Evolutionary conservation across 1,284 basidiomycete species (phyloP).

Genomic region (Tetrapyrgos nigripes): DNA sequence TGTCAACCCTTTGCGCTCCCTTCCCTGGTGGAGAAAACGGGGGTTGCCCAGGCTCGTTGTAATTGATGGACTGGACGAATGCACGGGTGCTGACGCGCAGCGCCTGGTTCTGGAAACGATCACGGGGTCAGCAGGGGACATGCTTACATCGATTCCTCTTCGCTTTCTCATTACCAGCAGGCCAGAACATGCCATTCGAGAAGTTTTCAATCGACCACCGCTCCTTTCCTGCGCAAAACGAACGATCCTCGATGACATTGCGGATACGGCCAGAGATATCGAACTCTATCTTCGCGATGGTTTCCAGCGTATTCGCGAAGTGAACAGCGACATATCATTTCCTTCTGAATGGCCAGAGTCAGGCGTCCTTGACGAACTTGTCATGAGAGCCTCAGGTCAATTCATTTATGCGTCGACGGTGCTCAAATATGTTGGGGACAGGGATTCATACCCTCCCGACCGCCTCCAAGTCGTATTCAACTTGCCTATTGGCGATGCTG

Average conservation of each 20-base stretch:
- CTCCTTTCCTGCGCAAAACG: background rate
- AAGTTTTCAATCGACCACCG: conserved; percentile 13
- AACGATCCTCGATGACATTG: background rate
- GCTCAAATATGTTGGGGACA: conserved; percentile 29
- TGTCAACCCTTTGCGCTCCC: background rate
- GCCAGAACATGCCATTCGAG: conserved; percentile 31
- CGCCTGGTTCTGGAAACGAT: conserved; percentile 32
- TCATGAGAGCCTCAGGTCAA: conserved; percentile 29
- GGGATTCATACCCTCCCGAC: conserved; percentile 26
- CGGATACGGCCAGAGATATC: conserved; percentile 6
- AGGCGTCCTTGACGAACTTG: conserved; percentile 22
- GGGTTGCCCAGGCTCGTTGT: conserved; percentile 14
- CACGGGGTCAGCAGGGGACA: conserved; percentile 22
- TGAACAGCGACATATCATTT: no score
- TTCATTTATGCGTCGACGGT: conserved; percentile 32
- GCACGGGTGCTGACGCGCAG: conserved; percentile 28
- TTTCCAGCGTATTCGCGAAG: background rate
- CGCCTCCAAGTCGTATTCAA: conserved; percentile 27
- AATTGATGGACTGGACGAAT: conserved; percentile 36
- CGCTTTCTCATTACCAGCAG: conserved; percentile 32
- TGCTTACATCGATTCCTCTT: conserved; percentile 22
- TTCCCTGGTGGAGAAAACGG: background rate
- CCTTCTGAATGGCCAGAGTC: conserved; percentile 29
- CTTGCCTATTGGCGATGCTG: conserved; percentile 1
- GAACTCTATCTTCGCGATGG: background rate